Percentiles rank a stretch among this genome's conserved stretches.
Evolutionary conservation across 2,329 filamentous ascomycete species (phyloP).

Genomic region (Didymella exigua): DNA sequence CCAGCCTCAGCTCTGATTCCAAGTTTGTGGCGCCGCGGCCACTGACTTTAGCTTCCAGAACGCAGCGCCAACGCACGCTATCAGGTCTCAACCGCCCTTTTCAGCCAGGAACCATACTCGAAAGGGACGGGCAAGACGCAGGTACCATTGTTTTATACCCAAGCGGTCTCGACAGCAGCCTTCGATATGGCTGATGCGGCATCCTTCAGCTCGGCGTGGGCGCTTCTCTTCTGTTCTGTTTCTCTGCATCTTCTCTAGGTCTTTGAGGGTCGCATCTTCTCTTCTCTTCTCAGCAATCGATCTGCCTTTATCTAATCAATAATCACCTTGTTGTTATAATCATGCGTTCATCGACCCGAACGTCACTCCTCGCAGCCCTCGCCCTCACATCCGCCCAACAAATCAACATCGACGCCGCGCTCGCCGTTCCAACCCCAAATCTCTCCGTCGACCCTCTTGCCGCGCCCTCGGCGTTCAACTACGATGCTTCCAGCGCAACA

Average conservation of each 20-base stretch:
- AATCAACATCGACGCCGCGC: constrained; percentile 15
- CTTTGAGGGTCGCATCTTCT: neutral
- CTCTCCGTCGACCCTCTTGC: constrained; percentile 15
- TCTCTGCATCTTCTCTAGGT: neutral
- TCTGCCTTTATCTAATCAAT: neutral
- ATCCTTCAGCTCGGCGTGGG: constrained; percentile 4
- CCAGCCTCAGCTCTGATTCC: constrained; percentile 13
- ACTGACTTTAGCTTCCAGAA: constrained; percentile 11
- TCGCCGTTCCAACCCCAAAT: constrained; percentile 2
- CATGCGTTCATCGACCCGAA: constrained; percentile 10
- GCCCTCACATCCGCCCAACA: constrained; percentile 12
- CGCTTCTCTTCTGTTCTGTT: neutral
- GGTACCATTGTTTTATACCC: constrained; percentile 16
- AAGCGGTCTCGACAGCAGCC: constrained; percentile 13
- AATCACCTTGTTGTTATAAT: neutral
- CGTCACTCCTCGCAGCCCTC: constrained; percentile 10
- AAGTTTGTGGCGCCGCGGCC: constrained; percentile 8
- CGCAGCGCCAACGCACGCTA: constrained; percentile 13
- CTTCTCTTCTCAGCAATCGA: neutral
- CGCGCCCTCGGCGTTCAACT: constrained; percentile 1
- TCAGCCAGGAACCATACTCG: constrained; percentile 4
- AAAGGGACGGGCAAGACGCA: constrained; percentile 7
- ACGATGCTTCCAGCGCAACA: neutral
- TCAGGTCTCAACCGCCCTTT: constrained; percentile 14
- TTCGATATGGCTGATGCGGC: constrained; percentile 8